Evolutionary conservation across 495 filamentous ascomycete genomes (phyloP), one percentile per base, ranked within the genome.

Genomic region (Penicillium silybi): DNA sequence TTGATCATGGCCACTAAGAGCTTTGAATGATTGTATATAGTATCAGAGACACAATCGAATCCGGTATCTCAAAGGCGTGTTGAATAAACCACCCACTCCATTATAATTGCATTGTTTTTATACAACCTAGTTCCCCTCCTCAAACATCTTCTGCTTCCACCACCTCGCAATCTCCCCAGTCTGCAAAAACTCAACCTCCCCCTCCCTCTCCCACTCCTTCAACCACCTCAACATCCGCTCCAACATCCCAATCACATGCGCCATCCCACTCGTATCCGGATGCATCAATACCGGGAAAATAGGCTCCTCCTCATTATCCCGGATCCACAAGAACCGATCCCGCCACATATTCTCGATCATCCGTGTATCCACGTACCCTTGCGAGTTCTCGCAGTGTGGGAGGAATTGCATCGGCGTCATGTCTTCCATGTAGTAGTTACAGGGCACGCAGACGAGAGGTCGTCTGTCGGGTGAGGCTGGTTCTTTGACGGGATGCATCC

Each of bases 241-340:
- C 43, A 83, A 54, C 81, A 84, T 83, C 0, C 77, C 75, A 59
- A 81, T 76, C 9, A 84, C 72, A 72, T 84, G 80, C 23, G 80
- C 75, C 80, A 81, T 84, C 7, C 81, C 81, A 57, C 77, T 80
- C 10, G 79, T 82, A 67, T 84, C 80, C 17, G 81, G 80, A 63
- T 84, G 81, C 69, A 81, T 59, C 16, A 81, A 54, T 32, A 84
- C 56, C 25, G 74, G 72, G 46, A 81, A 80, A 3, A 81, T 62
- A 20, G 63, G 61, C 16, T 69, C 65, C 11, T 58, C 57, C 34
- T 69, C 69, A 16, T 75, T 67, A 16, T 71, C 65, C 9, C 66
- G 62, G 19, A 77, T 65, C 59, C 69, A 75, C 34, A 65, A 46
- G 57, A 83, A 78, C 3, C 77, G 71, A 57, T 80, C 78, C 40